Percentiles rank a stretch among this genome's conserved stretches.
These are phyloP conservation scores for Gossypioides kirkii DNA, from an alignment of 345 rosid species.

Conservation along the genomic window DNA sequence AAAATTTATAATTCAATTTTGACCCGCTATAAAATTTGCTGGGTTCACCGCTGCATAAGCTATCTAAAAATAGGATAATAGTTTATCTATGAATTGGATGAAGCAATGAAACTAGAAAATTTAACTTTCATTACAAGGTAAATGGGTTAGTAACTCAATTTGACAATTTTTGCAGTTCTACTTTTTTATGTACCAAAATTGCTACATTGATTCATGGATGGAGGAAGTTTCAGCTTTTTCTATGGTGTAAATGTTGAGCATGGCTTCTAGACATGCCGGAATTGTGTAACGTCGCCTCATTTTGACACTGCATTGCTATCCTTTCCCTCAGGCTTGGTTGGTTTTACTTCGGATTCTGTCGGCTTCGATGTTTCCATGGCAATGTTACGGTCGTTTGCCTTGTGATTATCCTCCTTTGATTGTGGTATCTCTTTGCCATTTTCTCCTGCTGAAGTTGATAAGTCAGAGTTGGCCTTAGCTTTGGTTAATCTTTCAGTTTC, in stretches of 20 bases:
- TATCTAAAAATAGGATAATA: neutral
- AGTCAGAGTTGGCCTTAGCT: neutral
- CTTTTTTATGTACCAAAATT: neutral
- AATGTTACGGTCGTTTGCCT: neutral
- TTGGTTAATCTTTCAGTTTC: slow-evolving; percentile 8
- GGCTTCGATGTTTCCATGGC: slow-evolving; percentile 4
- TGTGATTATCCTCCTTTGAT: neutral
- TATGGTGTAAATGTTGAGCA: neutral
- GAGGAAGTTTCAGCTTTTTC: neutral
- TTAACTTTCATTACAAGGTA: neutral
- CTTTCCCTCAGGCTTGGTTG: neutral
- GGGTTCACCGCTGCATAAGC: too few relatives aligned
- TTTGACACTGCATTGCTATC: neutral
- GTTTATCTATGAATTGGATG: neutral
- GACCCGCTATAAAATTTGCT: too few relatives aligned
- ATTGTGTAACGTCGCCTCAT: neutral
- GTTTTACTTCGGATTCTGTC: slow-evolving; percentile 12
- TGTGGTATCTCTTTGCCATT: neutral
- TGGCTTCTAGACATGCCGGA: neutral
- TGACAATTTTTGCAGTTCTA: neutral
- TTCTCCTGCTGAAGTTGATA: slow-evolving; percentile 2
- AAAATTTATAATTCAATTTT: too few relatives aligned
- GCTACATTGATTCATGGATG: neutral
- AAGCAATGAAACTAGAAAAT: neutral
- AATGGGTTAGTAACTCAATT: neutral